Conservation (phyloP, 1,284 basidiomycete species). For the Heterobasidion occidentale region DNA sequence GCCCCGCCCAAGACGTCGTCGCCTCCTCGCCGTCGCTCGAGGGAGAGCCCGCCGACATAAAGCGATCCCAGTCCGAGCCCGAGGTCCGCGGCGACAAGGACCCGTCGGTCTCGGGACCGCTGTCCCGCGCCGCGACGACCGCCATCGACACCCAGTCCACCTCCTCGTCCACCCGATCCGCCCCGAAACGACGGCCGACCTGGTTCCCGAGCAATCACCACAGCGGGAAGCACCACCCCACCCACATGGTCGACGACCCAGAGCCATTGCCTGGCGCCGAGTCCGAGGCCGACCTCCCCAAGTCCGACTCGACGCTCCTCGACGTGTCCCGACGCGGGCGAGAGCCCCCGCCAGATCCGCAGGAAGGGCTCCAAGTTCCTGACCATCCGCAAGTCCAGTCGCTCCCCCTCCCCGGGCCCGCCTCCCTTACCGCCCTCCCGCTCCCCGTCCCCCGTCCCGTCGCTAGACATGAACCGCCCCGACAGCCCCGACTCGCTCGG, state of each 20-base stretch:
- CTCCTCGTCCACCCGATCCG: not conserved
- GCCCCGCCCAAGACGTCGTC: conserved; percentile 11
- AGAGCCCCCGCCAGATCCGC: not conserved
- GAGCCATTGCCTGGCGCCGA: not conserved
- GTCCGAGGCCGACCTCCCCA: not conserved
- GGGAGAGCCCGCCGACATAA: conserved; percentile 13
- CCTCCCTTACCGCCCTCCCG: conserved; percentile 4
- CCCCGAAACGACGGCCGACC: not conserved
- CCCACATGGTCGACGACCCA: conserved; percentile 1
- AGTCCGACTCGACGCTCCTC: not conserved
- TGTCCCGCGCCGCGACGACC: not conserved
- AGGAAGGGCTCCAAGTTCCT: conserved; percentile 8
- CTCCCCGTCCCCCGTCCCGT: conserved; percentile 9
- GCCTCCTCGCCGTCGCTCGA: conserved; percentile 14
- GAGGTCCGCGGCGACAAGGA: not conserved
- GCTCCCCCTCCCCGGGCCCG: conserved; percentile 7
- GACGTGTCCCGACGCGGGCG: not conserved
- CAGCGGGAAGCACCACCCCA: not conserved
- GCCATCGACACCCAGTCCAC: not conserved
- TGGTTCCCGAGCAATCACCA: not conserved
- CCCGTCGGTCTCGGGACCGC: not conserved
- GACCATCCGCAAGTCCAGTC: conserved; percentile 1
- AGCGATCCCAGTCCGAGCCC: conserved; percentile 21
- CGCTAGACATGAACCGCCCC: conserved; percentile 5
- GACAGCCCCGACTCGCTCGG: not conserved